Evolutionary conservation across 495 filamentous ascomycete genomes (phyloP), one percentile per base, ranked within the genome.

Genomic region (Pyrenula massariospora): DNA sequence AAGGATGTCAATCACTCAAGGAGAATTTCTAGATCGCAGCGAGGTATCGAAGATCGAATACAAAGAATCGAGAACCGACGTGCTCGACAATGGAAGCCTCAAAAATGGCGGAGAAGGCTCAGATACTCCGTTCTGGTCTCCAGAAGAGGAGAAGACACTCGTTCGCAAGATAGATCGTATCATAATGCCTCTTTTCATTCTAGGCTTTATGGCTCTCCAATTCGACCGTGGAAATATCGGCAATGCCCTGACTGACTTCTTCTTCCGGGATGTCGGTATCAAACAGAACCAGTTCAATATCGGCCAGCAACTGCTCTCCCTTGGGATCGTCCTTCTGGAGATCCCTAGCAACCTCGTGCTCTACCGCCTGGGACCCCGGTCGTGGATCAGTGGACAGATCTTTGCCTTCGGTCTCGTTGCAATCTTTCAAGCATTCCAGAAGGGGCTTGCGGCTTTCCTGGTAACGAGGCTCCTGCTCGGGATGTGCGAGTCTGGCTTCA

Each of bases 341-440:
- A 79, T 84, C 11, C 79, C 79, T 0, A 79, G 74, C 22, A 83
- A 83, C 57, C 67, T 82, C 0, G 65, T 83, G 5, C 62, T 84
- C 19, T 79, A 83, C 56, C 66, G 73, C 0, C 58, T 83, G 25
- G 81, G 81, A 10, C 79, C 81, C 0, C 67, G 68, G 3, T 57
- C 64, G 0, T 84, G 81, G 81, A 65, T 84, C 1, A 75, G 77
- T 0, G 63, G 56, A 0, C 80, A 84, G 62, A 70, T 84, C 8
- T 63, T 84, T 22, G 78, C 77, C n/a, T 83, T 77, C 73, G 81
- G 80, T 0, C 55, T 82, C 2, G 75, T 84, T 0, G 79, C 78
- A 0, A 79, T 78, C 0, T 81, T 81, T 55, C 81, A 84, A 62
- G 73, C 76, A 2, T 84, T 84, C 59, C 69, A 80, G 23, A 68